phyloP scores from a whole-genome alignment of 2,329 filamentous ascomycete species.

The Monosporascus sp. region DNA sequence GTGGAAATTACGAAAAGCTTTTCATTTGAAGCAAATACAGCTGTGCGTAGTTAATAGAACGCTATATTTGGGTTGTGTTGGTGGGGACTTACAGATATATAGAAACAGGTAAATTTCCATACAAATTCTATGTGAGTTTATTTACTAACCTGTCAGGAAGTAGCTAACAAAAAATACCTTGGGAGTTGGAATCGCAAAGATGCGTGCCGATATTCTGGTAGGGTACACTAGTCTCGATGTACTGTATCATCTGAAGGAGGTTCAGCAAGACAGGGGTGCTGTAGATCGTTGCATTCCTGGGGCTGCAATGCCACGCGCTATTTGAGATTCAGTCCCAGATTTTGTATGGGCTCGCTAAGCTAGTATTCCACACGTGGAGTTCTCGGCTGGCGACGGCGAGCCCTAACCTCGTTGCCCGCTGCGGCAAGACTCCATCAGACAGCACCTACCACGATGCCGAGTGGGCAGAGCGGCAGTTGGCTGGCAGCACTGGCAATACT shows the following conservation, averaged over 20 bases:
- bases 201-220: background rate
- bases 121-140: no score
- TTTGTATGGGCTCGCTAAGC: slow-evolving; percentile 6
- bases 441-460: background rate
- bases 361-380: slow-evolving; percentile 19
- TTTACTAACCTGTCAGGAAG: no score
- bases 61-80: no score
- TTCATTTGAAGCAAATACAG: no score
- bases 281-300: slow-evolving; percentile 28
- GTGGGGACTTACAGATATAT: no score
- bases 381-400: slow-evolving; percentile 7
- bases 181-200: no score
- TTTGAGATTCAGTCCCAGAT: slow-evolving; percentile 23
- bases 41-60: no score
- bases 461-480: background rate
- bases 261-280: slow-evolving; percentile 21
- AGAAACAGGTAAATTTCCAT: no score
- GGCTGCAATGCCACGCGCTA: slow-evolving; percentile 18
- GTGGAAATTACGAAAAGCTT: no score
- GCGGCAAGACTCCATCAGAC: background rate
- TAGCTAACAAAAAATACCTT: no score
- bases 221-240: background rate
- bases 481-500: background rate
- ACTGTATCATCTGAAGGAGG: background rate
- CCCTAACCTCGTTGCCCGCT: background rate